Percentiles rank a stretch among this genome's conserved stretches.
Evolutionary conservation across 1,284 basidiomycete genomes (phyloP).

Genomic region (Ustilago xerochloae): DNA sequence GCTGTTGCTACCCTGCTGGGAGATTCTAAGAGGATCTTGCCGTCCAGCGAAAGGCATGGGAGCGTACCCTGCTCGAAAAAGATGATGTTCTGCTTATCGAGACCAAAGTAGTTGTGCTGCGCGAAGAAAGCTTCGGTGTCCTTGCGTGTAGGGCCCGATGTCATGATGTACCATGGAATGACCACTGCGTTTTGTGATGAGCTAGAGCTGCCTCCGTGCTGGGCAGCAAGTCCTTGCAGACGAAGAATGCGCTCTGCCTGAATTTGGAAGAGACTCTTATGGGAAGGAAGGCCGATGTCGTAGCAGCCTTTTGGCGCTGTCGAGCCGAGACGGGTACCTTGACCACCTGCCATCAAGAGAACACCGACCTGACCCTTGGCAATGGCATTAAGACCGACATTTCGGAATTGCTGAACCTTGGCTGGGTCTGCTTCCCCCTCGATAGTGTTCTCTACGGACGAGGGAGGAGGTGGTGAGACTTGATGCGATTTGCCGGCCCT

Average conservation of each 20-base stretch:
- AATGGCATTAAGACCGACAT: slow-evolving; percentile 82
- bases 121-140: slow-evolving; percentile 89
- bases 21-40: slow-evolving; percentile 89
- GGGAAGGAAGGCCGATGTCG: slow-evolving; percentile 91
- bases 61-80: slow-evolving; percentile 99
- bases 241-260: slow-evolving; percentile 93
- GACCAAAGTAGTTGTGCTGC: slow-evolving; percentile 83
- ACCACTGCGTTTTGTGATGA: slow-evolving; percentile 72
- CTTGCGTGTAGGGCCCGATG: slow-evolving; percentile 89
- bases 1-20: slow-evolving; percentile 85
- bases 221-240: slow-evolving; percentile 78
- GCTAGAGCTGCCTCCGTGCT: slow-evolving; percentile 71
- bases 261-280: slow-evolving; percentile 93
- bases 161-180: slow-evolving; percentile 99
- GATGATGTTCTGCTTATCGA: slow-evolving; percentile 82
- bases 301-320: slow-evolving; percentile 96
- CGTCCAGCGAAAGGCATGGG: slow-evolving; percentile 92
- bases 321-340: slow-evolving; percentile 93
- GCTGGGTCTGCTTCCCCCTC: slow-evolving; percentile 48
- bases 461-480: slow-evolving; percentile 53
- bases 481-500: slow-evolving; percentile 69
- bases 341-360: slow-evolving; percentile 95
- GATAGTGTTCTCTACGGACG: slow-evolving; percentile 52
- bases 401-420: slow-evolving; percentile 72
- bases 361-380: slow-evolving; percentile 86